Percentiles rank a stretch among this genome's conserved stretches.
Conservation (phyloP, 108 stramenopile species). For the Conticribra weissflogii region DNA sequence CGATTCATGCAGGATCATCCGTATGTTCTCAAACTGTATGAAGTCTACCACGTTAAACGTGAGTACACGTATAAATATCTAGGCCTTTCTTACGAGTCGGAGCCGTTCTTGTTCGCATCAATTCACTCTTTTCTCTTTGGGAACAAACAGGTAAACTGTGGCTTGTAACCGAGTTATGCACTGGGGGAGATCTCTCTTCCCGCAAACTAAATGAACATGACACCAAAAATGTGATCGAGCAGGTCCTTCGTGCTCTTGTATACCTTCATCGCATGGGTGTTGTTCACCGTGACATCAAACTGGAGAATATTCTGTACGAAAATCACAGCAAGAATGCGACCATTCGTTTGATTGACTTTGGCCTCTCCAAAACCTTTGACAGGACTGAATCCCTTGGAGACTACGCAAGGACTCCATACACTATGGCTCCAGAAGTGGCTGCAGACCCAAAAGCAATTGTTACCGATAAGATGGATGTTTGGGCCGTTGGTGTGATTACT, state of each 20-base stretch:
- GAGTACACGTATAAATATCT: constrained; percentile 17
- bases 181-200: constrained; percentile 75
- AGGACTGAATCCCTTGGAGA: constrained; percentile 35
- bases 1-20: constrained; percentile 57
- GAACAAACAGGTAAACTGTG: constrained; percentile 50
- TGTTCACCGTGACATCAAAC: constrained; percentile 80
- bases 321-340: constrained; percentile 30
- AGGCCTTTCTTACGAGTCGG: background rate
- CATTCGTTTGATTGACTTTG: constrained; percentile 81
- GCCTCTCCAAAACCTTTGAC: constrained; percentile 53
- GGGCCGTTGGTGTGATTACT: constrained; percentile 84
- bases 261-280: constrained; percentile 74
- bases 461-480: constrained; percentile 79
- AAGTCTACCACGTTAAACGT: constrained; percentile 66
- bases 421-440: constrained; percentile 51
- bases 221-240: constrained; percentile 59
- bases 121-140: background rate
- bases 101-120: background rate
- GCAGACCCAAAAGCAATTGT: constrained; percentile 14
- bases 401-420: constrained; percentile 47
- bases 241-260: constrained; percentile 64
- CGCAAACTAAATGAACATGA: constrained; percentile 67
- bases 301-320: constrained; percentile 71
- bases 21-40: constrained; percentile 81
- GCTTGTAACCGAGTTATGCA: constrained; percentile 75